Percentiles rank a stretch among this genome's conserved stretches.
Evolutionary conservation across 2,329 filamentous ascomycete genomes (phyloP).

Genomic region (Aspergillus pseudotamarii): DNA sequence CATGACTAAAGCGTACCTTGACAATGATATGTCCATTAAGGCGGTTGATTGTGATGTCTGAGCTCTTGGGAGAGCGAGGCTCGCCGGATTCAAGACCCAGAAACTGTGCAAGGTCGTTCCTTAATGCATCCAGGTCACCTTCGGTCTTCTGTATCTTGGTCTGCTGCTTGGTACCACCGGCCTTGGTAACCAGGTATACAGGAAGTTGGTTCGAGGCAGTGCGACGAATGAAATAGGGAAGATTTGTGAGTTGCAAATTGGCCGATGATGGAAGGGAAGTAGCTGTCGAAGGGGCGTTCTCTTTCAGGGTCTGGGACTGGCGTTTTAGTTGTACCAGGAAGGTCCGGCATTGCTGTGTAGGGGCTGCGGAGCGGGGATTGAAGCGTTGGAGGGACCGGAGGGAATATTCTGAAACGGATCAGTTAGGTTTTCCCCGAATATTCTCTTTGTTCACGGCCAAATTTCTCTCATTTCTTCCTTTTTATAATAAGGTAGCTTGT

Average conservation of each 20-base stretch:
- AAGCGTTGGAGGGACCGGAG: slow-evolving; percentile 25
- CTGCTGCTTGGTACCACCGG: slow-evolving; percentile 73
- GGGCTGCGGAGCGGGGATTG: slow-evolving; percentile 19
- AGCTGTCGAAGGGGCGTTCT: slow-evolving; percentile 24
- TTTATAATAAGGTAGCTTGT: neutral
- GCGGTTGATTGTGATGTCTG: slow-evolving; percentile 54
- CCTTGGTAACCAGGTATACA: slow-evolving; percentile 74
- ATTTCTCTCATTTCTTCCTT: neutral
- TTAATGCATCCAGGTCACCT: slow-evolving; percentile 68
- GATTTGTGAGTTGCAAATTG: slow-evolving; percentile 44
- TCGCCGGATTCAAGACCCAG: slow-evolving; percentile 59
- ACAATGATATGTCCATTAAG: slow-evolving; percentile 75
- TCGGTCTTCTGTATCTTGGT: slow-evolving; percentile 79
- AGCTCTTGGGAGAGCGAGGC: slow-evolving; percentile 31
- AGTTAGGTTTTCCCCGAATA: slow-evolving; percentile 11
- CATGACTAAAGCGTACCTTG: slow-evolving; percentile 56
- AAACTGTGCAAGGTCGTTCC: slow-evolving; percentile 62
- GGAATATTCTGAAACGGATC: slow-evolving; percentile 23
- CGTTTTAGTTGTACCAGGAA: slow-evolving; percentile 42
- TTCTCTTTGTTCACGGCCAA: neutral
- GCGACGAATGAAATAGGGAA: slow-evolving; percentile 72
- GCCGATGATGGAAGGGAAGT: slow-evolving; percentile 31
- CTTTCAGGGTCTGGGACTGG: slow-evolving; percentile 39
- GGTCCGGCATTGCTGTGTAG: slow-evolving; percentile 36
- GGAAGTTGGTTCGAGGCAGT: slow-evolving; percentile 72